A percentile compares a stretch with the other conserved stretches of the same genome.
Evolutionary conservation across 140 eudicot genomes (phyloP).

Genomic region (Oenanthe javanica): DNA sequence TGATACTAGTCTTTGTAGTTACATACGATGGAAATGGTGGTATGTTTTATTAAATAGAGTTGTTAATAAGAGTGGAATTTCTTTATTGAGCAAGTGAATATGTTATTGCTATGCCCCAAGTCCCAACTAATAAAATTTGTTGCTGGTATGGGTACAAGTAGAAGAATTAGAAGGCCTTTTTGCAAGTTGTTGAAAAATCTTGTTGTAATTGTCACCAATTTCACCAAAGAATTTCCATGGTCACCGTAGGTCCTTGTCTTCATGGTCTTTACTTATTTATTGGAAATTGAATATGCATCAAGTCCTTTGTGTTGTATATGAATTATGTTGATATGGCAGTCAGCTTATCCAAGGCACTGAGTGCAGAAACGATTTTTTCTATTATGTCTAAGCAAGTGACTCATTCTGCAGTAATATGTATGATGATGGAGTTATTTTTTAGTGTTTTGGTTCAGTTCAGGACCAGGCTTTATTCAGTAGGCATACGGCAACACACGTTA

Average conservation of each 20-base stretch:
- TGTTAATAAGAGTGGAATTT: neutral
- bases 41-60: neutral
- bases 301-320: neutral
- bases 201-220: neutral
- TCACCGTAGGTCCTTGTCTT: neutral
- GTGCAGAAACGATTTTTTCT: too few species aligned
- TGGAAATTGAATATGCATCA: neutral
- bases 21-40: neutral
- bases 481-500: neutral
- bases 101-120: neutral
- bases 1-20: neutral
- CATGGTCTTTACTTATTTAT: neutral
- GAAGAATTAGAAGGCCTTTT: neutral
- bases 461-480: neutral
- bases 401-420: too few species aligned
- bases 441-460: too few species aligned
- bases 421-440: too few species aligned
- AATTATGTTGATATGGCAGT: too few species aligned
- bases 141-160: neutral
- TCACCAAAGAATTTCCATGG: neutral
- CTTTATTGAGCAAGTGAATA: neutral
- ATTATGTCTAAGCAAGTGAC: too few species aligned
- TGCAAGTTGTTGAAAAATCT: neutral
- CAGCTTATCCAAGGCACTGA: neutral
- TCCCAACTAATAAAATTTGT: neutral